Base-by-base conservation (phyloP, 192 early-diverging fungal genomes). In the Entomortierella chlamydospora region DNA sequence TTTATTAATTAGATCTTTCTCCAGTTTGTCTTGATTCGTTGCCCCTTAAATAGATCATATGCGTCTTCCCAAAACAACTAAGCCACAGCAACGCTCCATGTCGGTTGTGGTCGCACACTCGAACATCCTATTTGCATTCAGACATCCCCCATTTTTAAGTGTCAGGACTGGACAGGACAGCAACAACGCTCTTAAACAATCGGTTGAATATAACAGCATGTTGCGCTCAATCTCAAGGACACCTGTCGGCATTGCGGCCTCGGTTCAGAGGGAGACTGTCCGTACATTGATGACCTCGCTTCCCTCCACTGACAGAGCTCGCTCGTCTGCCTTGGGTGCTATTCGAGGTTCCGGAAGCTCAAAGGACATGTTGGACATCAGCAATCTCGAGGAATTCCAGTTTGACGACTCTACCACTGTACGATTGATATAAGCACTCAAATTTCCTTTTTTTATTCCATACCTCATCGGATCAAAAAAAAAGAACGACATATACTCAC, bases 361-460 rank as follows among this genome's bases (percentile, higher is more conserved):
- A 7, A 81, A 81, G 33, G 72, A 82, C 13, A 77, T 73, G 66
- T 63, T 84, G 68, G 86, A 90, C 58, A 78, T 87, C 43, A 74
- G 83, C 23, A 78, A 77, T 53, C 64, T 90, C 73, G 78, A 83
- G 39, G 74, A 81, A 13, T 90, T 86, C 56, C 39, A 74, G 7
- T 90, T 90, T 54, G 85, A 90, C 57, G 84, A 86, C 61, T 85
- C 85, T 23, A 83, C 88, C n/a, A 88, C 84, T n/a, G 76, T 79
- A 79, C 43, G 61, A 9, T 25, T 42, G 15, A 41, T 57, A 1
- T 37, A 26, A 55, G 23, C 34, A 17, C 0, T 66, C 34, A 11
- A 11, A 34, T 47, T 31, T 26, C 23, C n/a, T 26, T 37, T 37
- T 8, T 15, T n/a, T 17, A 26, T 26, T 37, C 7, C 5, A 17